A percentile compares a stretch with the other conserved stretches of the same genome.
phyloP scores from a whole-genome alignment of 371 early-diverging fungal species.

The Mortierella sp. region DNA sequence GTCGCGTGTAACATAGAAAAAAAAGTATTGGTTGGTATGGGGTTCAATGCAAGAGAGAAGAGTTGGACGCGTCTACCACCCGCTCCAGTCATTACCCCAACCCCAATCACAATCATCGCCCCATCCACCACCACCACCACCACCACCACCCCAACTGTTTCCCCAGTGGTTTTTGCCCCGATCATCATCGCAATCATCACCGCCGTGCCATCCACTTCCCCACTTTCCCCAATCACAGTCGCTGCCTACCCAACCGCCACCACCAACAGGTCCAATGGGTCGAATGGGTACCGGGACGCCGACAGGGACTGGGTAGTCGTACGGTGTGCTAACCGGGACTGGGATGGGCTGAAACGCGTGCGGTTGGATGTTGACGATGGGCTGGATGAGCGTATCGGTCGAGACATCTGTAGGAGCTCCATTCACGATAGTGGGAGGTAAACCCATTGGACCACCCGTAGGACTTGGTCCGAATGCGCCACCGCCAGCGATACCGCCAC shows the following conservation, averaged over 20 bases:
- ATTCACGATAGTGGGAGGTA: not conserved
- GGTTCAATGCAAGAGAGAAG: not conserved
- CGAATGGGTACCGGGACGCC: constrained; percentile 26
- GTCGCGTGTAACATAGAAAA: not conserved
- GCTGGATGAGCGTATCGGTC: constrained; percentile 44
- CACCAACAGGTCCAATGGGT: not conserved
- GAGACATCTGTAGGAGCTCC: constrained; percentile 21
- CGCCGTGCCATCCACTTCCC: not conserved
- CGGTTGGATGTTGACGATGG: constrained; percentile 40
- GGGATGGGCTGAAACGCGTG: constrained; percentile 43
- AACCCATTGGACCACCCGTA: not conserved
- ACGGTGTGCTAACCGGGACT: constrained; percentile 36
- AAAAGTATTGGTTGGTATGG: not conserved
- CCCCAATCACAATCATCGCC: constrained; percentile 2
- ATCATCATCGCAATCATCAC: not conserved
- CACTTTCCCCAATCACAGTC: not conserved
- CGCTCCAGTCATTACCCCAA: not conserved
- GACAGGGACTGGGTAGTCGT: constrained; percentile 45
- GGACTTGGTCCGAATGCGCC: not conserved
- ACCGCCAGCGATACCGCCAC: not conserved
- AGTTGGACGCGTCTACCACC: not conserved
- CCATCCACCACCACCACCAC: not conserved
- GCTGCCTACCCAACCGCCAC: not conserved
- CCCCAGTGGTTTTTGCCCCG: not conserved
- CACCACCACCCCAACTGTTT: not conserved